Conservation (phyloP, 2,329 filamentous ascomycete genomes). For the Pleoardoris graminearum region DNA sequence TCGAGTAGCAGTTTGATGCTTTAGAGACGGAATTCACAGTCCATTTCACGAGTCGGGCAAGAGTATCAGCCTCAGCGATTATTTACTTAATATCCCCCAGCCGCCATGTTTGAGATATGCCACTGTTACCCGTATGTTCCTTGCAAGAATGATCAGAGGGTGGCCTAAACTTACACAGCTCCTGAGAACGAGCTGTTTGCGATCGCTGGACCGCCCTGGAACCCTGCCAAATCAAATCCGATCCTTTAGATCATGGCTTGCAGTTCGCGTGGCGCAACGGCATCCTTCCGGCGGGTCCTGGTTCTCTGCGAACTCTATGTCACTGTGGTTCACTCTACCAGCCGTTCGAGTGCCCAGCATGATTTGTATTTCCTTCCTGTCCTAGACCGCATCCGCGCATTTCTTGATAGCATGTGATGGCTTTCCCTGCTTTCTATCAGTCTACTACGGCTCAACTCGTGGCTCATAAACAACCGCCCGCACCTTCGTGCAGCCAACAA, state of each 20-base stretch:
- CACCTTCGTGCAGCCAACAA: neutral
- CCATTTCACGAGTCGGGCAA: too few relatives aligned
- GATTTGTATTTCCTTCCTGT: neutral
- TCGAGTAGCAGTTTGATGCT: neutral
- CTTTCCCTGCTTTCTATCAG: neutral
- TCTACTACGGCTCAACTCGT: neutral
- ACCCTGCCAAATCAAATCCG: neutral
- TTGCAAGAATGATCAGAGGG: neutral
- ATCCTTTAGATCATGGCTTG: constrained; percentile 1
- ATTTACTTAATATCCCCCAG: neutral
- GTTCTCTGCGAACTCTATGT: neutral
- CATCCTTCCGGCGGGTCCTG: neutral
- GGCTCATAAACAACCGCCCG: neutral
- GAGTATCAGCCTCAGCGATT: neutral
- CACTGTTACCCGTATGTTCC: neutral
- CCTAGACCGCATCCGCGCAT: neutral
- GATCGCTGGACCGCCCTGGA: constrained; percentile 1
- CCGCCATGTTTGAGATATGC: constrained; percentile 5
- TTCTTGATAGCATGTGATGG: neutral
- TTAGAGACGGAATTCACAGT: too few relatives aligned
- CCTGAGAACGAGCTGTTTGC: neutral
- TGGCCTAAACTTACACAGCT: neutral
- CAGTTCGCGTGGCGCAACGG: constrained; percentile 3
- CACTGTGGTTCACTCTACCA: neutral
- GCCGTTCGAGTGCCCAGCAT: neutral